Conservation (phyloP, 768 basidiomycete genomes). For the Goffeauzyma gilvescens region DNA sequence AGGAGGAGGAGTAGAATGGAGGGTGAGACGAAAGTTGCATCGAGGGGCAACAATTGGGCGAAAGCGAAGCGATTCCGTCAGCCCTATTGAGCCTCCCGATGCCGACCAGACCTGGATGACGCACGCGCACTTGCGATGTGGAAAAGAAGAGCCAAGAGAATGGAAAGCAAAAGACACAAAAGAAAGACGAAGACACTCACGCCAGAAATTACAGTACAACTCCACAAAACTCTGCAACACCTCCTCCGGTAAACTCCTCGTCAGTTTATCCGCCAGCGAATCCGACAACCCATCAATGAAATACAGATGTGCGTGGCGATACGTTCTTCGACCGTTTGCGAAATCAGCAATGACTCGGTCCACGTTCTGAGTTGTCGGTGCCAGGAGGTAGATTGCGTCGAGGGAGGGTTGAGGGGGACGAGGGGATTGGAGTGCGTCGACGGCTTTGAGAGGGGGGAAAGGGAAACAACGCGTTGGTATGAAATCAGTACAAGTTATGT, state of each 20-base stretch:
- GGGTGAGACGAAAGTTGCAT: no score
- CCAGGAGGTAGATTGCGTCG: slow-evolving; percentile 82
- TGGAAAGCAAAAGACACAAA: no score
- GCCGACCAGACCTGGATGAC: background rate
- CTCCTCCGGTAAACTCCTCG: slow-evolving; percentile 55
- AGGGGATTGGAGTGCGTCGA: slow-evolving; percentile 68
- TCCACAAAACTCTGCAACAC: slow-evolving; percentile 62
- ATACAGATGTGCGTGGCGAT: slow-evolving; percentile 72
- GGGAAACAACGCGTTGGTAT: background rate
- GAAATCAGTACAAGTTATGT: no score
- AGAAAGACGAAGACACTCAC: slow-evolving; percentile 46
- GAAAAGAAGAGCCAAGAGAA: no score
- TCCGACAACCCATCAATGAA: slow-evolving; percentile 81
- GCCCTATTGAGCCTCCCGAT: background rate
- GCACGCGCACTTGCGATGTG: no score
- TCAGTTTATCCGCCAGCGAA: slow-evolving; percentile 52
- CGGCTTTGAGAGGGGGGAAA: slow-evolving; percentile 40
- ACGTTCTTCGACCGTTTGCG: slow-evolving; percentile 43
- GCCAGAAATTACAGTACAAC: slow-evolving; percentile 80
- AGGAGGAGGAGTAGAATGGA: no score
- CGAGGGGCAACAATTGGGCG: no score
- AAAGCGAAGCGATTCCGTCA: no score
- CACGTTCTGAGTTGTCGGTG: slow-evolving; percentile 86
- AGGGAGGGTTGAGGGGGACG: slow-evolving; percentile 67
- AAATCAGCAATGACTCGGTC: slow-evolving; percentile 80